phyloP scores from a whole-genome alignment of 2,329 filamentous ascomycete genomes.

The Chaetothyriales sp. region DNA sequence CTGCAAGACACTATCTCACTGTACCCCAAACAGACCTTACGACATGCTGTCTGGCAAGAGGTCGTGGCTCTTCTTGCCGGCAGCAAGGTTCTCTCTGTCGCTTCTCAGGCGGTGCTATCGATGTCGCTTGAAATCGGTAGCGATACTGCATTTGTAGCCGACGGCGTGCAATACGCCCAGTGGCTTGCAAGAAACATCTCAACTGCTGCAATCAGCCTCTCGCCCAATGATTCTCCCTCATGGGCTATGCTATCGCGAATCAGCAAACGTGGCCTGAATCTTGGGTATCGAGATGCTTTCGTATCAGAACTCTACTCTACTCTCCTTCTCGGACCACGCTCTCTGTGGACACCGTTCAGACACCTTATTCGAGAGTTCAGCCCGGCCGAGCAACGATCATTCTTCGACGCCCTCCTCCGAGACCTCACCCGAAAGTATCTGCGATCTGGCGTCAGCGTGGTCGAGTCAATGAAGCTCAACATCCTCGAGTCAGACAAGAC shows the following conservation, averaged over 20 bases:
- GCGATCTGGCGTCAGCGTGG: constrained; percentile 10
- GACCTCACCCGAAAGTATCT: constrained; percentile 29
- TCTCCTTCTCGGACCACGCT: constrained; percentile 22
- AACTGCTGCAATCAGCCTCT: constrained; percentile 29
- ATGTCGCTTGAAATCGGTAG: constrained; percentile 19
- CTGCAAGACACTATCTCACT: constrained; percentile 24
- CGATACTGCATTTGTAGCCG: constrained; percentile 43
- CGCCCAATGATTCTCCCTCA: constrained; percentile 16
- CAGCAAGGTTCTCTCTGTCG: constrained; percentile 42
- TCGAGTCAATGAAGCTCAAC: constrained; percentile 2
- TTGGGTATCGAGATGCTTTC: constrained; percentile 49
- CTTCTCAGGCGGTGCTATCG: constrained; percentile 39
- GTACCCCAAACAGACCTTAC: constrained; percentile 22
- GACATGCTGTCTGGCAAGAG: constrained; percentile 45
- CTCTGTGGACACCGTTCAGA: constrained; percentile 21
- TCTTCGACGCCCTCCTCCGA: constrained; percentile 32
- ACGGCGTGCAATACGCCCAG: constrained; percentile 47
- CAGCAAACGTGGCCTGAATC: constrained; percentile 44
- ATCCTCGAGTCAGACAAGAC: constrained; percentile 13
- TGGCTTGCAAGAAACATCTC: constrained; percentile 59
- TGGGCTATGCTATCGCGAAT: constrained; percentile 30
- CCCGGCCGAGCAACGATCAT: constrained; percentile 32
- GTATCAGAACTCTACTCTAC: constrained; percentile 26
- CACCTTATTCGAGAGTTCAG: constrained; percentile 30
- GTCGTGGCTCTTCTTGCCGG: constrained; percentile 43